These are phyloP conservation scores for Diaporthe vexans DNA, from an alignment of 2,329 filamentous ascomycete genomes.

Conservation along the genomic window DNA sequence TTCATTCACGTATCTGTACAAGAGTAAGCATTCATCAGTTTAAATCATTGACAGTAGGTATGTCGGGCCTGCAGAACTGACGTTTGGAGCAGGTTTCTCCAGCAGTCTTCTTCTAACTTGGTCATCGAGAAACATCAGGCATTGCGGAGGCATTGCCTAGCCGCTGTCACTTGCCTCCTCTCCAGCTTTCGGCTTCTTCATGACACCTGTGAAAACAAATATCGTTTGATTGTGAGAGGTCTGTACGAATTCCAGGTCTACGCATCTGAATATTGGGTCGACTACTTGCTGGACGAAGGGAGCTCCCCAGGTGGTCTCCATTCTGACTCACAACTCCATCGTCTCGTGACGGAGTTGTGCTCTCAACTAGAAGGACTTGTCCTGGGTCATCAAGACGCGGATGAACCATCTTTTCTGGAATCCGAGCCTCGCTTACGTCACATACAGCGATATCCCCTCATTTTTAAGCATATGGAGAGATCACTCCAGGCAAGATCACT, in stretches of 20 bases:
- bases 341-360: not conserved
- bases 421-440: not conserved
- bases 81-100: slow-evolving; percentile 39
- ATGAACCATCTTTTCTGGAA: not conserved
- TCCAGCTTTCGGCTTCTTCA: slow-evolving; percentile 45
- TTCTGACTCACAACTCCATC: not conserved
- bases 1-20: slow-evolving; percentile 50
- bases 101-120: slow-evolving; percentile 34
- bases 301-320: not conserved
- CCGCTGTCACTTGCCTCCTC: slow-evolving; percentile 46
- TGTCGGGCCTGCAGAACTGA: not conserved
- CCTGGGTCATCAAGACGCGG: not conserved
- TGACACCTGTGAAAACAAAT: not conserved
- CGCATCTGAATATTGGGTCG: slow-evolving; percentile 49
- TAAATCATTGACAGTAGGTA: not conserved
- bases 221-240: slow-evolving; percentile 46
- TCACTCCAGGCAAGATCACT: not conserved
- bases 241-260: slow-evolving; percentile 51
- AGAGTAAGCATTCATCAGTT: slow-evolving; percentile 43
- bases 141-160: slow-evolving; percentile 44
- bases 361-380: too few relatives aligned
- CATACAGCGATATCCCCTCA: too few relatives aligned
- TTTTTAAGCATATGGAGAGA: not conserved
- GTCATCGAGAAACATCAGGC: slow-evolving; percentile 37
- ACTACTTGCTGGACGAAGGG: slow-evolving; percentile 46